phyloP scores from a whole-genome alignment of 257 asterid species.

The Coffea canephora region DNA sequence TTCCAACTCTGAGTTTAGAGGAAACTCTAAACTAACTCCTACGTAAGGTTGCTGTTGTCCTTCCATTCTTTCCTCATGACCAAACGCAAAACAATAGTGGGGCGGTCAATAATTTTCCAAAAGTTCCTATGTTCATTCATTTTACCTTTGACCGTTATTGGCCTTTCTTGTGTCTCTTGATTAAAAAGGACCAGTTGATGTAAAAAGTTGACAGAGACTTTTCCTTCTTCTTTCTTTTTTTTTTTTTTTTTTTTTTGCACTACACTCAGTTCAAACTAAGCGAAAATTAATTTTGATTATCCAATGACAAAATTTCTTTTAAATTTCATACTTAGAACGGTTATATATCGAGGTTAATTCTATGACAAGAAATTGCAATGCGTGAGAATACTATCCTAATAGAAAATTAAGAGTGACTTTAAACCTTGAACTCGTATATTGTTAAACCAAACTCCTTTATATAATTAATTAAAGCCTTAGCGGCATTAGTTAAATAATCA shows the following conservation, averaged over 20 bases:
- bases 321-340: background rate
- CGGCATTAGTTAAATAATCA: too few species aligned
- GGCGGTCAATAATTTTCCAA: background rate
- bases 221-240: background rate
- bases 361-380: too few species aligned
- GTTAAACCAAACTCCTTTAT: background rate
- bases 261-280: background rate
- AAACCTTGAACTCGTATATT: background rate
- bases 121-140: conserved; percentile 7
- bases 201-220: background rate
- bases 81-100: conserved; percentile 3
- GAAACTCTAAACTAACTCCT: conserved; percentile 10
- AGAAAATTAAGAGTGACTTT: too few species aligned
- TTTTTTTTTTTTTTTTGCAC: background rate
- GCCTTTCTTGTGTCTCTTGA: background rate
- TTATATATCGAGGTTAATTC: background rate
- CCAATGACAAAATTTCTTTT: background rate
- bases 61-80: background rate
- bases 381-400: background rate
- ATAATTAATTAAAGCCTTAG: too few species aligned
- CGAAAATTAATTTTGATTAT: background rate
- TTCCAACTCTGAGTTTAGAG: conserved; percentile 15
- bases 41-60: conserved; percentile 16
- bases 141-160: conserved; percentile 3
- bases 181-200: background rate